These are phyloP conservation scores for Crepidotus variabilis DNA, from an alignment of 768 basidiomycete species.

Conservation along the genomic window DNA sequence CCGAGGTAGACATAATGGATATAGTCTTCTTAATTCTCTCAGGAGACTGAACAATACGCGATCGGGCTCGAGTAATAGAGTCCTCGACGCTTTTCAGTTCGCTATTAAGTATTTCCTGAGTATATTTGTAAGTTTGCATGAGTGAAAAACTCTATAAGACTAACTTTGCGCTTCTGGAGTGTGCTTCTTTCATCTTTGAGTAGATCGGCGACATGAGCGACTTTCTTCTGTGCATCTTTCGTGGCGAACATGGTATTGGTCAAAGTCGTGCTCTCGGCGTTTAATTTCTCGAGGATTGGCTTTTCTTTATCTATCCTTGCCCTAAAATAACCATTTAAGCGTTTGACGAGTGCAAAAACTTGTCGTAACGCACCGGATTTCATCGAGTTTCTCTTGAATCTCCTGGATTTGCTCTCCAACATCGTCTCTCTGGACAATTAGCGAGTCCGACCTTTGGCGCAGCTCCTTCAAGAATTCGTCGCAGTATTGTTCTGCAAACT, in stretches of 20 bases:
- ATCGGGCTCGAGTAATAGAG: conserved; percentile 56
- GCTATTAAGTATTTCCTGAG: conserved; percentile 55
- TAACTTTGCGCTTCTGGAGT: conserved; percentile 61
- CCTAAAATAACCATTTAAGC: conserved; percentile 28
- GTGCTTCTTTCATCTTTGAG: conserved; percentile 69
- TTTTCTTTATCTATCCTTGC: conserved; percentile 65
- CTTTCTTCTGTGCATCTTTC: conserved; percentile 57
- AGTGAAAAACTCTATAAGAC: not conserved
- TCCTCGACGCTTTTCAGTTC: conserved; percentile 60
- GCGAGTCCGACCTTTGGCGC: conserved; percentile 50
- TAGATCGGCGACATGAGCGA: conserved; percentile 63
- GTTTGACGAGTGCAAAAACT: not conserved
- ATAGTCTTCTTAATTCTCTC: conserved; percentile 87
- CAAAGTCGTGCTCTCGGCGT: conserved; percentile 56
- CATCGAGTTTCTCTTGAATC: conserved; percentile 46
- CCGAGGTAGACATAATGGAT: conserved; percentile 63
- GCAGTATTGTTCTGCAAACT: conserved; percentile 76
- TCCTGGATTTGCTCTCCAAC: conserved; percentile 44
- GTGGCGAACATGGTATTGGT: conserved; percentile 66
- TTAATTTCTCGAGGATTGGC: conserved; percentile 58
- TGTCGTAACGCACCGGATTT: conserved; percentile 46
- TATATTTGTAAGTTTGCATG: not conserved
- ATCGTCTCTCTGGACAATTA: conserved; percentile 61
- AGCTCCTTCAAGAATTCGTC: conserved; percentile 58
- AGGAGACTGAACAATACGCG: conserved; percentile 87